A percentile compares a stretch with the other conserved stretches of the same genome.
These are phyloP conservation scores for Fusarium domesticum DNA, from an alignment of 2,329 filamentous ascomycete genomes.

Conservation along the genomic window DNA sequence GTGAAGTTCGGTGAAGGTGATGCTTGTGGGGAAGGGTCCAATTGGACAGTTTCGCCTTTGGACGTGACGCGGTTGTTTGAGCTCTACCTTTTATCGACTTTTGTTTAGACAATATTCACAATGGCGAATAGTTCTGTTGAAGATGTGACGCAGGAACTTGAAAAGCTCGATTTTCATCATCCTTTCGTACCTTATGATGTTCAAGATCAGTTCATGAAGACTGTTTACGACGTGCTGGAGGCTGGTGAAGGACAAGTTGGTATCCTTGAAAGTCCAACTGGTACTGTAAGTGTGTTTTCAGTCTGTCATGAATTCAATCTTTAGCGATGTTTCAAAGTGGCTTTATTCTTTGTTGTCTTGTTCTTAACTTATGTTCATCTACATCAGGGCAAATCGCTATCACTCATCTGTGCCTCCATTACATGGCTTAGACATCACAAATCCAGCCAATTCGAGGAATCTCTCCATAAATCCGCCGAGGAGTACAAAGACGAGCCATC, in stretches of 20 bases:
- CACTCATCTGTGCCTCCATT: slow-evolving; percentile 81
- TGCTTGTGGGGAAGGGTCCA: background rate
- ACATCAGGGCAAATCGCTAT: slow-evolving; percentile 78
- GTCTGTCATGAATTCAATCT: too few species aligned
- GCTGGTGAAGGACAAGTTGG: slow-evolving; percentile 69
- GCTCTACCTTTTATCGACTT: too few species aligned
- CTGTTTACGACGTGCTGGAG: slow-evolving; percentile 76
- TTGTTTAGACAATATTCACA: slow-evolving; percentile 1
- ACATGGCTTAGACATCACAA: slow-evolving; percentile 91
- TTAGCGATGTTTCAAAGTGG: background rate
- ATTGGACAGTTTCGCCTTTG: background rate
- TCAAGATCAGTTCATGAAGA: slow-evolving; percentile 82
- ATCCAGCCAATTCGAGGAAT: slow-evolving; percentile 54
- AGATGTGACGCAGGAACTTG: slow-evolving; percentile 19
- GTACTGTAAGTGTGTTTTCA: slow-evolving; percentile 49
- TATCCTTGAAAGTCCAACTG: slow-evolving; percentile 91
- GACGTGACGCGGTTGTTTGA: background rate
- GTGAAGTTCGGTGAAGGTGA: slow-evolving; percentile 14
- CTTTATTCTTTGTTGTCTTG: background rate
- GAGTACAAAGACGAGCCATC: slow-evolving; percentile 66
- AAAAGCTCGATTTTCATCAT: slow-evolving; percentile 69
- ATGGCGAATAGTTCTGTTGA: slow-evolving; percentile 23
- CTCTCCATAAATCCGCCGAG: slow-evolving; percentile 43
- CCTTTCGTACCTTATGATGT: slow-evolving; percentile 86
- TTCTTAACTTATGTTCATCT: background rate